Evolutionary conservation across 306 rosid genomes (phyloP).

Genomic region (Vigna hirtella): DNA sequence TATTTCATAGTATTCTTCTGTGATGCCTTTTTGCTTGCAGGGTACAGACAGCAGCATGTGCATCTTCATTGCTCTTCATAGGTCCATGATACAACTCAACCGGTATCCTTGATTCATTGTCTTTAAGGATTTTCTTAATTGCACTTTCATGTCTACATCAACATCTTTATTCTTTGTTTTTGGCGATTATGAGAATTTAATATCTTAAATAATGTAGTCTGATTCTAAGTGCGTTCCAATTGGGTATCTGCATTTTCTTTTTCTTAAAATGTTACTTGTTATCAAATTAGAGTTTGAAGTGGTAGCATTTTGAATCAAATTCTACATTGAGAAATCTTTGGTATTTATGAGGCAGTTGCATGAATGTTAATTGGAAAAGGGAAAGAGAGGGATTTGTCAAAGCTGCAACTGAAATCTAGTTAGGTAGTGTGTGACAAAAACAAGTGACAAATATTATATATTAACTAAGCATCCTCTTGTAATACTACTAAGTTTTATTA

Average conservation of each 20-base stretch:
- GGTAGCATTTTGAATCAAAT: neutral
- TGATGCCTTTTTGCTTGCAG: constrained; percentile 56
- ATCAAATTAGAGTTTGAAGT: constrained; percentile 24
- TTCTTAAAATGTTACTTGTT: constrained; percentile 8
- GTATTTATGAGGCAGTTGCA: constrained; percentile 14
- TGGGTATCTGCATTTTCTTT: constrained; percentile 23
- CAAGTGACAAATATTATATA: constrained; percentile 20
- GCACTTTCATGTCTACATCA: constrained; percentile 13
- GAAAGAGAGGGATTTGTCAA: constrained; percentile 13
- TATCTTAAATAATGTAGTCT: neutral
- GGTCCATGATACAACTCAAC: constrained; percentile 81
- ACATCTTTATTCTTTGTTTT: neutral
- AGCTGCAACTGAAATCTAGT: constrained; percentile 12
- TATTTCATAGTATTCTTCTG: constrained; percentile 24
- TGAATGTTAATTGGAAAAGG: neutral
- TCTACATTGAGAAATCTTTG: constrained; percentile 10
- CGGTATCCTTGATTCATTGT: constrained; percentile 61
- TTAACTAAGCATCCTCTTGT: constrained; percentile 9
- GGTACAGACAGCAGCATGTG: constrained; percentile 75
- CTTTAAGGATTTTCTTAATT: constrained; percentile 37
- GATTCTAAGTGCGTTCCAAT: constrained; percentile 2
- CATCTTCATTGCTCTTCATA: constrained; percentile 81
- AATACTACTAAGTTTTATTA: neutral
- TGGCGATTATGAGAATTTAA: neutral
- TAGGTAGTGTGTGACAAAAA: constrained; percentile 14